These are phyloP conservation scores for Furcasterigmium sp. DNA, from an alignment of 2,329 filamentous ascomycete species.

Conservation along the genomic window DNA sequence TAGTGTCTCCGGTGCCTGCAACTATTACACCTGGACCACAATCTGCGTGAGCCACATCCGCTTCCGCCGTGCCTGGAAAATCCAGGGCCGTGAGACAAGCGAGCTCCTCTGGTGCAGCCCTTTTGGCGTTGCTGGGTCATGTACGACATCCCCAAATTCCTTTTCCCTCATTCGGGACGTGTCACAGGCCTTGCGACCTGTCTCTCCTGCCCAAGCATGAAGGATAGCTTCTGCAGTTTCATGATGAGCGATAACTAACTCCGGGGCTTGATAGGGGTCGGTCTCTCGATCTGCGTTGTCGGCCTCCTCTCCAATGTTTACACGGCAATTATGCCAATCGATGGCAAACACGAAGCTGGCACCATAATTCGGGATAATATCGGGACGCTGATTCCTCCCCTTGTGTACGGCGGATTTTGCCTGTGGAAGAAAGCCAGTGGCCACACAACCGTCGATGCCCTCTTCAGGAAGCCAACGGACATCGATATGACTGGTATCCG, in stretches of 20 bases:
- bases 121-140: conserved; percentile 20
- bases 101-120: conserved; percentile 25
- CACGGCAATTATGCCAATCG: conserved; percentile 16
- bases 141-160: too few species aligned
- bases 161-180: too few species aligned
- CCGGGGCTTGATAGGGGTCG: too few species aligned
- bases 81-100: conserved; percentile 27
- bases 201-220: too few species aligned
- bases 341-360: conserved; percentile 10
- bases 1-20: conserved; percentile 38
- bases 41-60: conserved; percentile 40
- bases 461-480: conserved; percentile 16
- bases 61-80: conserved; percentile 33
- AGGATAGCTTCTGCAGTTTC: too few species aligned
- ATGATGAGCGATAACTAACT: too few species aligned
- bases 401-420: conserved; percentile 18
- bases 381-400: conserved; percentile 18
- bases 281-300: conserved; percentile 18
- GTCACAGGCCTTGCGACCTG: too few species aligned
- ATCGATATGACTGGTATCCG: conserved; percentile 18
- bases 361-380: conserved; percentile 19
- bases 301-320: conserved; percentile 23
- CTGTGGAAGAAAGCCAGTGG: conserved; percentile 7
- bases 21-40: conserved; percentile 42
- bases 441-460: neutral